These are phyloP conservation scores for Plantago elongata DNA, from an alignment of 257 asterid genomes.

Conservation along the genomic window DNA sequence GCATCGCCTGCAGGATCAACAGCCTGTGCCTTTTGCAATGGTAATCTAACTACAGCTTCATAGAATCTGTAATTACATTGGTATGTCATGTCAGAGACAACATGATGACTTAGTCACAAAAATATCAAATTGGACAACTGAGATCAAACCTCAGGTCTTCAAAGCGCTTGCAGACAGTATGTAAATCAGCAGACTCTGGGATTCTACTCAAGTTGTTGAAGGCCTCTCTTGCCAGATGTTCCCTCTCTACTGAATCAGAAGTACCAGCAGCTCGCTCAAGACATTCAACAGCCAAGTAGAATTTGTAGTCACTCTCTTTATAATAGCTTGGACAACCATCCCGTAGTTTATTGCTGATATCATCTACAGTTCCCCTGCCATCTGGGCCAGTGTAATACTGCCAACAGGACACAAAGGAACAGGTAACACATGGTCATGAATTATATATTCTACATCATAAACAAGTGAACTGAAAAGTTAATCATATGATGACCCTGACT, in stretches of 20 bases:
- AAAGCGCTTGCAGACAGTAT: slow-evolving; percentile 85
- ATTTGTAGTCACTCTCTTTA: slow-evolving; percentile 88
- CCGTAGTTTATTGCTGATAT: slow-evolving; percentile 71
- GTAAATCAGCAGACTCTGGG: slow-evolving; percentile 89
- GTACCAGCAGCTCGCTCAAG: slow-evolving; percentile 90
- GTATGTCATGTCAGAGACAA: slow-evolving; percentile 22
- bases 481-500: slow-evolving; percentile 2
- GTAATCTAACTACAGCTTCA: slow-evolving; percentile 90
- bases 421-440: slow-evolving; percentile 27
- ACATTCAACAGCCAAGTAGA: slow-evolving; percentile 89
- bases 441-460: slow-evolving; percentile 7
- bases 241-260: slow-evolving; percentile 63
- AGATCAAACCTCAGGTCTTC: slow-evolving; percentile 84
- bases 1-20: slow-evolving; percentile 89
- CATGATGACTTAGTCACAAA: slow-evolving; percentile 3
- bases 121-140: slow-evolving; percentile 15
- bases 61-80: slow-evolving; percentile 62
- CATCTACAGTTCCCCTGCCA: slow-evolving; percentile 98
- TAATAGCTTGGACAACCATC: slow-evolving; percentile 96
- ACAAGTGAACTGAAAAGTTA: not conserved
- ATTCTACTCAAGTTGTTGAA: slow-evolving; percentile 72
- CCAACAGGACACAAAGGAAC: slow-evolving; percentile 24
- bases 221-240: slow-evolving; percentile 83
- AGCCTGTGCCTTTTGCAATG: slow-evolving; percentile 93
- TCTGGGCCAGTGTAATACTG: slow-evolving; percentile 97